These are phyloP conservation scores for Rugonectria rugulosa DNA, from an alignment of 2,329 filamentous ascomycete genomes.

Conservation along the genomic window DNA sequence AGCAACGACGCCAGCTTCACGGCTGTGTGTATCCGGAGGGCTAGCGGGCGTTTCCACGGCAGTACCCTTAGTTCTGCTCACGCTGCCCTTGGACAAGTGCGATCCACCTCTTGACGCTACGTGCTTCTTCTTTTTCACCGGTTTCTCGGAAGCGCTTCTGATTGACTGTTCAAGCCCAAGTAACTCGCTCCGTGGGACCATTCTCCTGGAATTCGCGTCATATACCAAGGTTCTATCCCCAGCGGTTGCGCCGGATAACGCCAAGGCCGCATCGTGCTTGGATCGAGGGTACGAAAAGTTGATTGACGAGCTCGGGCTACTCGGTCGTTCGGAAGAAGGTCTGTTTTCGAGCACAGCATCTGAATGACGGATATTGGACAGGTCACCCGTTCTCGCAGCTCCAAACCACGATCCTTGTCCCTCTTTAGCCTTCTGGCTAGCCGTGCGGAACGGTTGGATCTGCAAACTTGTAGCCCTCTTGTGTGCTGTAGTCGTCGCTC, in stretches of 20 bases:
- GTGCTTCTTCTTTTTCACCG: constrained; percentile 51
- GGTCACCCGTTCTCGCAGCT: constrained; percentile 51
- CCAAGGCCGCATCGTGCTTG: constrained; percentile 48
- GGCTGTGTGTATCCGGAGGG: constrained; percentile 38
- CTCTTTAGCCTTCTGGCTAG: constrained; percentile 58
- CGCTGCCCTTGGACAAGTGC: constrained; percentile 60
- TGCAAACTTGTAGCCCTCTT: constrained; percentile 53
- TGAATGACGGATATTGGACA: constrained; percentile 53
- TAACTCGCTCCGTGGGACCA: constrained; percentile 59
- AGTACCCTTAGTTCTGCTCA: constrained; percentile 59
- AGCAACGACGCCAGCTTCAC: background rate
- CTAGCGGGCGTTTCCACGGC: constrained; percentile 47
- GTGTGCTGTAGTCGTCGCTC: constrained; percentile 41
- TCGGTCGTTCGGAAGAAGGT: constrained; percentile 46
- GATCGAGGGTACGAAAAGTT: constrained; percentile 67
- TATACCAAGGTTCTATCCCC: constrained; percentile 62
- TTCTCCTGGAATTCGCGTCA: constrained; percentile 71
- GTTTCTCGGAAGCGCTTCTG: constrained; percentile 49
- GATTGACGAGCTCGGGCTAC: constrained; percentile 60
- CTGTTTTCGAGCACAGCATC: constrained; percentile 49
- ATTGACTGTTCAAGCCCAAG: constrained; percentile 52
- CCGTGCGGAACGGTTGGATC: constrained; percentile 59
- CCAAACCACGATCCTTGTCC: constrained; percentile 59
- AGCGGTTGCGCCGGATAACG: constrained; percentile 25
- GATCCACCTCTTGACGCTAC: constrained; percentile 50